Percentiles rank a stretch among this genome's conserved stretches.
phyloP scores from a whole-genome alignment of 2,329 filamentous ascomycete genomes.

The Lachnellula willkommii region DNA sequence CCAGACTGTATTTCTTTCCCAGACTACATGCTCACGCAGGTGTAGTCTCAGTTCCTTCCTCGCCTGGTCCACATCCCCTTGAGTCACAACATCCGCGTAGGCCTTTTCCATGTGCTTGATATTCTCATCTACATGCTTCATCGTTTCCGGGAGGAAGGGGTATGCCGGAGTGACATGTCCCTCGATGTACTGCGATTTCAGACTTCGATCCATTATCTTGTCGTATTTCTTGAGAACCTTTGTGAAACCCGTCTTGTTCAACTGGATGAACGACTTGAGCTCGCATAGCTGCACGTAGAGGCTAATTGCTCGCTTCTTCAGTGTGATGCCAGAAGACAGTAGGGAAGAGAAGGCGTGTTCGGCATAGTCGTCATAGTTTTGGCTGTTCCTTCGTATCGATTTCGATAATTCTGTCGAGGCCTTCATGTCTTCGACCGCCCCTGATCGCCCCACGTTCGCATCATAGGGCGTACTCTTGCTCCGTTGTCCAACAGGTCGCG shows the following conservation, averaged over 20 bases:
- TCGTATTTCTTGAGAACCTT: constrained; percentile 99
- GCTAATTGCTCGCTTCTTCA: constrained; percentile 86
- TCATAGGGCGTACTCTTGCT: constrained; percentile 31
- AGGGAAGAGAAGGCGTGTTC: constrained; percentile 67
- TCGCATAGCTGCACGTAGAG: constrained; percentile 91
- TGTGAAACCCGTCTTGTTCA: constrained; percentile 93
- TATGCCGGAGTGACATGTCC: constrained; percentile 70
- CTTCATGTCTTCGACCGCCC: constrained; percentile 47
- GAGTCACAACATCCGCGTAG: constrained; percentile 77
- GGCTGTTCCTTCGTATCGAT: constrained; percentile 55
- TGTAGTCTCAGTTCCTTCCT: constrained; percentile 84
- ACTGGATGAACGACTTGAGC: constrained; percentile 89
- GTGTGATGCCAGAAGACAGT: constrained; percentile 68
- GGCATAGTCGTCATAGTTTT: constrained; percentile 69
- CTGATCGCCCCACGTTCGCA: constrained; percentile 11
- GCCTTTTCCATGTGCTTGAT: constrained; percentile 70
- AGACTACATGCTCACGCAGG: constrained; percentile 92
- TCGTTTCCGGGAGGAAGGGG: constrained; percentile 71
- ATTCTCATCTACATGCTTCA: constrained; percentile 63
- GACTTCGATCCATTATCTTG: constrained; percentile 81
- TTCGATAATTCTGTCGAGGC: constrained; percentile 58
- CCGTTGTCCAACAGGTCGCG: constrained; percentile 28
- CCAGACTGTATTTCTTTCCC: constrained; percentile 99
- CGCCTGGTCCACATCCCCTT: constrained; percentile 70
- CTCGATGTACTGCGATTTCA: constrained; percentile 73